These are phyloP conservation scores for Psilocybe sp. DNA, from an alignment of 768 basidiomycete species.

Conservation along the genomic window DNA sequence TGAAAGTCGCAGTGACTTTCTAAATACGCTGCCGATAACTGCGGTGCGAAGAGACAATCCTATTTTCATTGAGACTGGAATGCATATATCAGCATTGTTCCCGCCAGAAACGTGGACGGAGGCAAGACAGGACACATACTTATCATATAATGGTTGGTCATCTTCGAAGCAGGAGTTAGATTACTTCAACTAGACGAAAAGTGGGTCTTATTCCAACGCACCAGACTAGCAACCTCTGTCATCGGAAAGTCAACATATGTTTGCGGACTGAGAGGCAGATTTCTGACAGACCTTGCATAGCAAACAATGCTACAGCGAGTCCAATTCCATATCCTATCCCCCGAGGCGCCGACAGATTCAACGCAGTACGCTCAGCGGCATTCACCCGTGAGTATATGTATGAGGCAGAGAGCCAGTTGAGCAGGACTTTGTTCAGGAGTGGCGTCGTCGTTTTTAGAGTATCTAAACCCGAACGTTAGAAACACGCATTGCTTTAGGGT, in stretches of 20 bases:
- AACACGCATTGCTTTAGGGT: neutral
- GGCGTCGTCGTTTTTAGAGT: slow-evolving; percentile 54
- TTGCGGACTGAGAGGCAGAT: neutral
- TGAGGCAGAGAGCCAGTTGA: slow-evolving; percentile 52
- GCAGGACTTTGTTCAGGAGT: slow-evolving; percentile 53
- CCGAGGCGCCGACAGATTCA: slow-evolving; percentile 31
- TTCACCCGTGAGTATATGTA: slow-evolving; percentile 38
- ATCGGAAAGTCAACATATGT: neutral
- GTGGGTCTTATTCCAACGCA: too few species aligned
- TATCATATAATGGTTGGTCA: slow-evolving; percentile 46
- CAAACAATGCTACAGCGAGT: slow-evolving; percentile 52
- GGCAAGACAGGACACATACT: slow-evolving; percentile 20
- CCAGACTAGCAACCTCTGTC: slow-evolving; percentile 39
- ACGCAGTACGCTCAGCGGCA: slow-evolving; percentile 29
- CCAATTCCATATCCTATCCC: slow-evolving; percentile 64
- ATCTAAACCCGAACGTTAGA: slow-evolving; percentile 21
- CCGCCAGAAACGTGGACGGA: neutral
- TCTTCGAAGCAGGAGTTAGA: too few species aligned
- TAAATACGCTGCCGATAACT: slow-evolving; percentile 48
- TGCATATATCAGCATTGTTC: too few species aligned
- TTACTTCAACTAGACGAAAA: too few species aligned
- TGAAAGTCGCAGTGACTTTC: slow-evolving; percentile 68
- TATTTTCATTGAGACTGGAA: slow-evolving; percentile 38
- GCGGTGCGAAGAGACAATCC: slow-evolving; percentile 48
- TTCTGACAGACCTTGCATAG: slow-evolving; percentile 52